Evolutionary conservation across 2,329 filamentous ascomycete species (phyloP).

Genomic region (Uncinocarpus reesii): DNA sequence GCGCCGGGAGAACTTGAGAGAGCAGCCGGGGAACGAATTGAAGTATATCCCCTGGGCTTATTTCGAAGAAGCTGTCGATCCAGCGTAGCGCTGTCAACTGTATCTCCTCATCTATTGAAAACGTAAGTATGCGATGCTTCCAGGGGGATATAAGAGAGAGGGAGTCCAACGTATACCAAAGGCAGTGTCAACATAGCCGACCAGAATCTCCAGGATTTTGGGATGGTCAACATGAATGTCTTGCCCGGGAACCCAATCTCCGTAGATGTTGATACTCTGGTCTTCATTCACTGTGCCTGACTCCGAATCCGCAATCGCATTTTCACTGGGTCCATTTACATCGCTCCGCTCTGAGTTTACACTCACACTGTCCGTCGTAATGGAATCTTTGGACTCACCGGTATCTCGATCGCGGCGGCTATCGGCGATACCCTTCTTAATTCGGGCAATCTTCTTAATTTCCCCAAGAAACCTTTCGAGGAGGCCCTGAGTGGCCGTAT

Average conservation of each 20-base stretch:
- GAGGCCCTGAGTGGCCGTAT: constrained; percentile 78
- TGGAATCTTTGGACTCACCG: constrained; percentile 58
- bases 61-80: constrained; percentile 95
- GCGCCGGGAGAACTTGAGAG: constrained; percentile 81
- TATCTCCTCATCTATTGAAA: constrained; percentile 66
- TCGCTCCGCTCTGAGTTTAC: constrained; percentile 41
- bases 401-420: constrained; percentile 61
- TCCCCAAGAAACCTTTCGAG: constrained; percentile 84
- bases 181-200: constrained; percentile 75
- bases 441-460: constrained; percentile 84
- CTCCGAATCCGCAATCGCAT: constrained; percentile 44
- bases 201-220: constrained; percentile 82
- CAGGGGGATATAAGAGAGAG: neutral
- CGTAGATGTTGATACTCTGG: constrained; percentile 55
- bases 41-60: constrained; percentile 91
- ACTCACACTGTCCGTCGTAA: constrained; percentile 58
- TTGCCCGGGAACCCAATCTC: constrained; percentile 95
- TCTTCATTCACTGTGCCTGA: constrained; percentile 46
- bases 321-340: constrained; percentile 41
- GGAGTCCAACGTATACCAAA: constrained; percentile 44
- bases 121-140: constrained; percentile 15
- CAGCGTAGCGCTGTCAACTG: constrained; percentile 82
- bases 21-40: constrained; percentile 88
- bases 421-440: constrained; percentile 86
- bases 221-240: constrained; percentile 91